phyloP scores from a whole-genome alignment of 495 filamentous ascomycete genomes.

The Lepidopterella palustris region DNA sequence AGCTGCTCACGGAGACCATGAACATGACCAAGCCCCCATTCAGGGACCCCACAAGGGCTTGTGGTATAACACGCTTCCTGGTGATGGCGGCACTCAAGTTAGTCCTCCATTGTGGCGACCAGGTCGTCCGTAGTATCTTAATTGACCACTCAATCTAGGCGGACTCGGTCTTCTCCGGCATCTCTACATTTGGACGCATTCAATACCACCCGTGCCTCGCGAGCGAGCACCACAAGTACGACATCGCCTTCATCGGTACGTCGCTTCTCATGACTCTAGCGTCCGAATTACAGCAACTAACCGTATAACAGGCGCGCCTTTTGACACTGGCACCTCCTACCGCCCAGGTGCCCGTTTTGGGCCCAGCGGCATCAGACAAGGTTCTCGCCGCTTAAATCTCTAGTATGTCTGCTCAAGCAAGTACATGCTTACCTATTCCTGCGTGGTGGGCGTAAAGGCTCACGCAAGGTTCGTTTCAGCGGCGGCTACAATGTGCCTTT shows the following conservation, averaged over 20 bases:
- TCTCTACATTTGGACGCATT: constrained; percentile 62
- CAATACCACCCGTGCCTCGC: constrained; percentile 73
- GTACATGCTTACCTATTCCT: constrained; percentile 19
- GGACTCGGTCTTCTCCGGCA: constrained; percentile 50
- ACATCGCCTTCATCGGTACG: constrained; percentile 41
- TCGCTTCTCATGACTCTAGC: not conserved
- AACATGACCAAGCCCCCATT: constrained; percentile 49
- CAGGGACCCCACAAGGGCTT: constrained; percentile 52
- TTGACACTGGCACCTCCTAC: constrained; percentile 66
- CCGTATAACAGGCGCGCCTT: constrained; percentile 46
- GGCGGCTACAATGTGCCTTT: constrained; percentile 57
- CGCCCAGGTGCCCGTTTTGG: constrained; percentile 80
- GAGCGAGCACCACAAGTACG: constrained; percentile 47
- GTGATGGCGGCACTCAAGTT: constrained; percentile 64
- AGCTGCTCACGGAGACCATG: constrained; percentile 44
- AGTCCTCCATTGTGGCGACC: not conserved
- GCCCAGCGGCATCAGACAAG: constrained; percentile 73
- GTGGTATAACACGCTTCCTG: constrained; percentile 61
- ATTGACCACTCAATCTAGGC: constrained; percentile 42
- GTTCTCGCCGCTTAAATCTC: constrained; percentile 62
- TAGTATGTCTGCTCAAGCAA: constrained; percentile 46
- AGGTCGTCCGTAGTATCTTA: not conserved
- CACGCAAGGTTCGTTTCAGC: constrained; percentile 49
- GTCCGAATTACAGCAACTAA: not conserved
- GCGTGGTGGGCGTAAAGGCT: constrained; percentile 38